phyloP scores from a whole-genome alignment of 352 stramenopile genomes.

The Pythium biforme region DNA sequence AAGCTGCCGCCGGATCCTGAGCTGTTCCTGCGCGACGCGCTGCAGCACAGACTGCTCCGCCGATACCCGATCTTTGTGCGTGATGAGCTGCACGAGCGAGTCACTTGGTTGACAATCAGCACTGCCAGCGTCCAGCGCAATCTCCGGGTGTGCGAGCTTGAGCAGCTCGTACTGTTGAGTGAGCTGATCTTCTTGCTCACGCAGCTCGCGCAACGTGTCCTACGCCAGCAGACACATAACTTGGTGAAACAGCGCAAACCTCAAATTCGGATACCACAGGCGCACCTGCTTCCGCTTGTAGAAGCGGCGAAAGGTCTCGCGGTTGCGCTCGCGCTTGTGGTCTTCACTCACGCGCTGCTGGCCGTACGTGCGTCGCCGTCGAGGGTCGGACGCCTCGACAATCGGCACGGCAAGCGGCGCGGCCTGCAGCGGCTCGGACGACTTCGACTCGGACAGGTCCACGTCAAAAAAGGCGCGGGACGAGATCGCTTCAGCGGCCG shows the following conservation, averaged over 20 bases:
- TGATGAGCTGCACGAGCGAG: conserved; percentile 10
- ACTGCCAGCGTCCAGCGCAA: neutral
- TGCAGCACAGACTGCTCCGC: conserved; percentile 11
- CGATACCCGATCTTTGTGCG: conserved; percentile 9
- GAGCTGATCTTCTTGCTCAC: conserved; percentile 15
- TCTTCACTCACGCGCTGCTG: conserved; percentile 18
- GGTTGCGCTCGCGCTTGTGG: conserved; percentile 30
- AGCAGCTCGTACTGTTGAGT: conserved; percentile 14
- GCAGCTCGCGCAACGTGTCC: conserved; percentile 19
- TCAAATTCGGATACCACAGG: too few relatives aligned
- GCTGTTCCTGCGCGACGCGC: neutral
- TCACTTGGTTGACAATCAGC: neutral
- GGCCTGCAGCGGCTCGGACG: neutral
- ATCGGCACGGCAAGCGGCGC: neutral
- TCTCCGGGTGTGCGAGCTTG: neutral
- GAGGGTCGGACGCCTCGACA: neutral
- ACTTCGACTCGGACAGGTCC: neutral
- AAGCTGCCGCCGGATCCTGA: conserved; percentile 1
- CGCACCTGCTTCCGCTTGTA: conserved; percentile 28
- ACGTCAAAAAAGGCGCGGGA: neutral
- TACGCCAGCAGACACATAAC: too few relatives aligned
- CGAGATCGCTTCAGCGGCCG: neutral
- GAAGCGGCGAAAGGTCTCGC: conserved; percentile 25
- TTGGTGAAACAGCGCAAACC: too few relatives aligned
- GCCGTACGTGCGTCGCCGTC: conserved; percentile 17